A percentile compares a stretch with the other conserved stretches of the same genome.
phyloP scores from a whole-genome alignment of 306 rosid genomes.

The Cicer arietinum region DNA sequence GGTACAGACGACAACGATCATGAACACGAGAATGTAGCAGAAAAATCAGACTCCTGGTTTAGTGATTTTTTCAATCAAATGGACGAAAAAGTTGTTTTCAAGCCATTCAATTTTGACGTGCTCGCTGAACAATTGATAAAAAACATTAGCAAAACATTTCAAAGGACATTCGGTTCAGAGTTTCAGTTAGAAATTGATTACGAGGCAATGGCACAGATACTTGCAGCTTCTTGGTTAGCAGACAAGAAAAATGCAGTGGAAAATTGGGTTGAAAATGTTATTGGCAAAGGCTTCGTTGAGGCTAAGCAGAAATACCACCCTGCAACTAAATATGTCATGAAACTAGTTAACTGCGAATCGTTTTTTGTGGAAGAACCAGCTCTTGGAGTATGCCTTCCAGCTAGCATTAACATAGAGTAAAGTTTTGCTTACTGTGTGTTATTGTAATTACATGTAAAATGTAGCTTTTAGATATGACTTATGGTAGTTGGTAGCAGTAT shows the following conservation, averaged over 20 bases:
- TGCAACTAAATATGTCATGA: constrained; percentile 49
- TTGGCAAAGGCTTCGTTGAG: constrained; percentile 64
- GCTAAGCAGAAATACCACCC: constrained; percentile 55
- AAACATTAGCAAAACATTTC: constrained; percentile 51
- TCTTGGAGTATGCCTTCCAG: constrained; percentile 73
- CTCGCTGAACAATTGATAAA: constrained; percentile 58
- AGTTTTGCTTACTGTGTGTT: constrained; percentile 41
- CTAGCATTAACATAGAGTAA: constrained; percentile 70
- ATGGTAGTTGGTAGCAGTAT: constrained; percentile 48
- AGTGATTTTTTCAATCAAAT: constrained; percentile 59
- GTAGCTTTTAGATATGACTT: constrained; percentile 59
- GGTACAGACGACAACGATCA: constrained; percentile 44
- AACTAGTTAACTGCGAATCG: constrained; percentile 59
- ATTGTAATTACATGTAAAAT: constrained; percentile 64
- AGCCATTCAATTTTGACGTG: constrained; percentile 71
- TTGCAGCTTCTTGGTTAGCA: constrained; percentile 84
- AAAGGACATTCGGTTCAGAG: constrained; percentile 54
- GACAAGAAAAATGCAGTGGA: constrained; percentile 61
- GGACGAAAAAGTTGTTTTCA: constrained; percentile 62
- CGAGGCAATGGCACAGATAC: constrained; percentile 69
- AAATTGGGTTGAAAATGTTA: constrained; percentile 73
- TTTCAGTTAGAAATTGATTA: constrained; percentile 69
- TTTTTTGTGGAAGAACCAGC: constrained; percentile 60
- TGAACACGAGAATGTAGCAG: constrained; percentile 56
- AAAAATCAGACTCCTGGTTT: constrained; percentile 66